Evolutionary conservation across 805 yeast genomes (phyloP), one percentile per base, ranked within the genome.

Genomic region (Yarrowia alimentaria): DNA sequence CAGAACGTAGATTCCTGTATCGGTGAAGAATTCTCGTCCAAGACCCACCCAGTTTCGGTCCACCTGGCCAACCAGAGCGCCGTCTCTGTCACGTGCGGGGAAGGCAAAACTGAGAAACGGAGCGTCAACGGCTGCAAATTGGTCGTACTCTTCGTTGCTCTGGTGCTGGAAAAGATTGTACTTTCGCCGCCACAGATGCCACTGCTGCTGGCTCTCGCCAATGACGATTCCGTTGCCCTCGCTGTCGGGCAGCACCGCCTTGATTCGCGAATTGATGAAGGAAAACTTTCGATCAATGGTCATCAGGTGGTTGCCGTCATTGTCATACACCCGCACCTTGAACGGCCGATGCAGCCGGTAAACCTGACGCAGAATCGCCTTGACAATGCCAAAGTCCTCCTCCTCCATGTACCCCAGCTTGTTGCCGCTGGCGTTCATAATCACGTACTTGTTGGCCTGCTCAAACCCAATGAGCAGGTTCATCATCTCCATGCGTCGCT

Each of bases 11-110:
- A 88, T 90, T 55, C 98, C 98, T 0, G 96, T 85, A 66, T 93
- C 98, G 0, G 98, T 90, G 61, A 91, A 83, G 60, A 90, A 67
- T 63, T 93, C 99, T 60, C 97, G 76, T 2, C 94, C 95, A 32
- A 93, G 68, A 0, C 99, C 99, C 5, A 85, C 95, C 93, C 96
- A 93, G 65, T 89, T 89, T 60, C 98, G 76, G 64, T 88, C 93
- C 1, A 93, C 91, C 1, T 85, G 73, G 0, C 84, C 96, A 51
- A 84, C 68, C 0, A 85, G 77, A 12, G 73, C 68, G 0, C 81
- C 82, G 1, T 69, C 48, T 30, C 73, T 80, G 63, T 88, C 79
- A 26, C 59, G 61, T 3, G 88, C 84, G 0, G 94, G 90, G 65
- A 93, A 93, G 52, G 84, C 86, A 72, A 89, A 91, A 9, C 95